Conservation (phyloP, 306 rosid species). For the Boehmeria nivea region DNA sequence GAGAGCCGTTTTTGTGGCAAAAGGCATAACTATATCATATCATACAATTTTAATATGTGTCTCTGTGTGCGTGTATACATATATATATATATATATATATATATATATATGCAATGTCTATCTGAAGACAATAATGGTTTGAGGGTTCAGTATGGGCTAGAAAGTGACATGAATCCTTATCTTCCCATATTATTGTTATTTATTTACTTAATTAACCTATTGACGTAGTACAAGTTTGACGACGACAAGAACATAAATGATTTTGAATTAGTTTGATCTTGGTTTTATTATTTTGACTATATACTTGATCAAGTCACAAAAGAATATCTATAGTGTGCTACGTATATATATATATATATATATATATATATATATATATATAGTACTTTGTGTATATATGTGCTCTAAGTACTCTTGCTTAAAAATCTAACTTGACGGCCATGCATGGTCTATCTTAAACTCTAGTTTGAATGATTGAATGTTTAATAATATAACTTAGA, state of each 20-base stretch:
- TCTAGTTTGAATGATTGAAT: no score
- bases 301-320: not conserved
- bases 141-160: not conserved
- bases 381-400: not conserved
- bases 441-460: no score
- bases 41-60: not conserved
- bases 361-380: not conserved
- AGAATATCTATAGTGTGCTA: no score
- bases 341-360: no score
- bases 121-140: not conserved
- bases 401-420: not conserved
- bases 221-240: not conserved
- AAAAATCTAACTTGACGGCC: not conserved
- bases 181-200: not conserved
- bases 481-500: no score
- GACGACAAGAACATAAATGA: no score
- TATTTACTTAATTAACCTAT: not conserved
- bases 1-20: no score
- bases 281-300: not conserved
- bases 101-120: not conserved
- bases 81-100: not conserved
- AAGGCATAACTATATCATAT: no score
- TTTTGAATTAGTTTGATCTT: constrained; percentile 1
- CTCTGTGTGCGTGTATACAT: not conserved
- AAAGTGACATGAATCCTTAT: constrained; percentile 2